Conservation (phyloP, 257 asterid genomes). For the Solanum sejunctum region DNA sequence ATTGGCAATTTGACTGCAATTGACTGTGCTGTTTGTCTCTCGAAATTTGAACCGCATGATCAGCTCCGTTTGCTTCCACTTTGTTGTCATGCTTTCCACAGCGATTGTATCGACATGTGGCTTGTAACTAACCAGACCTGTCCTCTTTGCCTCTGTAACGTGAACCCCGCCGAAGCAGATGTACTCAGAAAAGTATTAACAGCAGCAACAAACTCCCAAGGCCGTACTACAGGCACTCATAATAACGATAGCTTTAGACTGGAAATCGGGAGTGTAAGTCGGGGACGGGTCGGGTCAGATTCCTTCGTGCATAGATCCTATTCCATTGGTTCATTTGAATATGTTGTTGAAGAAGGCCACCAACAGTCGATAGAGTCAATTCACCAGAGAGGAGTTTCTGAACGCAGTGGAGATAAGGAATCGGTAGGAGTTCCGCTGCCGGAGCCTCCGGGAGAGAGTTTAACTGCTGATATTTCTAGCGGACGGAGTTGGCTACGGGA, state of each 20-base stretch:
- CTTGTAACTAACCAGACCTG: conserved; percentile 60
- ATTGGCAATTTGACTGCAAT: conserved; percentile 47
- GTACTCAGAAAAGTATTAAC: conserved; percentile 26
- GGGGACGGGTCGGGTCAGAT: conserved; percentile 18
- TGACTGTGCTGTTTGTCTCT: conserved; percentile 79
- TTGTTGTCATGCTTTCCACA: conserved; percentile 91
- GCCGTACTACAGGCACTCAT: conserved; percentile 2
- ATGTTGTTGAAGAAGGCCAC: conserved; percentile 48
- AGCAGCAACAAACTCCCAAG: not conserved
- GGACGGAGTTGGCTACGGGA: conserved; percentile 72
- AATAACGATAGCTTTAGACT: conserved; percentile 54
- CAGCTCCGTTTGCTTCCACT: conserved; percentile 61
- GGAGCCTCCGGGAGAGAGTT: conserved; percentile 44
- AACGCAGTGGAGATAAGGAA: conserved; percentile 41
- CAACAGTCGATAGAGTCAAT: conserved; percentile 43
- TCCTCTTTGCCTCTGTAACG: conserved; percentile 76
- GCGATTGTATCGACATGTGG: conserved; percentile 76
- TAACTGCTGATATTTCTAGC: conserved; percentile 44
- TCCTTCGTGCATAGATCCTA: conserved; percentile 29
- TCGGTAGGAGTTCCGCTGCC: conserved; percentile 21
- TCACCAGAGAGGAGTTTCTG: conserved; percentile 35
- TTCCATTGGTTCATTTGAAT: conserved; percentile 72
- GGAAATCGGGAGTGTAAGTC: conserved; percentile 68
- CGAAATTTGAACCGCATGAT: conserved; percentile 60
- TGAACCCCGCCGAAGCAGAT: conserved; percentile 40